A percentile compares a stretch with the other conserved stretches of the same genome.
Conservation (phyloP, 371 early-diverging fungal genomes). For the Lichtheimia corymbifera region DNA sequence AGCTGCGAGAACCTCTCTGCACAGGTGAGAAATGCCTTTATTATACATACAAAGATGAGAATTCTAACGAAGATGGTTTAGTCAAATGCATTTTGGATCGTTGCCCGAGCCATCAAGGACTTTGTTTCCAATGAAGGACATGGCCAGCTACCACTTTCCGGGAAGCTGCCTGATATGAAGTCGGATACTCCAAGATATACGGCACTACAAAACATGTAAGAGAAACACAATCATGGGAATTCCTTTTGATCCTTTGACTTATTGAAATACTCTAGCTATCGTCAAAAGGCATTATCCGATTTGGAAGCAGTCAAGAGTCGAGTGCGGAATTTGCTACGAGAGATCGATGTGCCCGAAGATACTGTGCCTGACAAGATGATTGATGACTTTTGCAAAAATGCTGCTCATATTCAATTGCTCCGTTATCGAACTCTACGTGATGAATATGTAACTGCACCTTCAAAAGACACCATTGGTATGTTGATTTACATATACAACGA, state of each 20-base stretch:
- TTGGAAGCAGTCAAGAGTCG: constrained; percentile 52
- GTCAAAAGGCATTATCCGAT: constrained; percentile 80
- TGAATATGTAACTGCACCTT: constrained; percentile 47
- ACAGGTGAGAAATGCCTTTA: constrained; percentile 45
- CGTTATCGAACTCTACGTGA: constrained; percentile 63
- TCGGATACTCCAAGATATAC: constrained; percentile 88
- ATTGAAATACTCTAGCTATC: constrained; percentile 55
- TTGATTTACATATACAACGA: background rate
- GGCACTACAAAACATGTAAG: constrained; percentile 78
- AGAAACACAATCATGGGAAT: background rate
- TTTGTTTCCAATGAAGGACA: constrained; percentile 78
- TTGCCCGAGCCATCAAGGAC: constrained; percentile 73
- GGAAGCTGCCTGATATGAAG: constrained; percentile 95
- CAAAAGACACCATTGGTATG: constrained; percentile 53
- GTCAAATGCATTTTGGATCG: constrained; percentile 87
- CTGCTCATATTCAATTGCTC: constrained; percentile 65
- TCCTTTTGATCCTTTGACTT: background rate
- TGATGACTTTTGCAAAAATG: constrained; percentile 85
- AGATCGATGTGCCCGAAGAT: constrained; percentile 47
- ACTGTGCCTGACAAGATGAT: constrained; percentile 71
- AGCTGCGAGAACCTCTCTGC: constrained; percentile 49
- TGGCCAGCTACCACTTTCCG: constrained; percentile 81
- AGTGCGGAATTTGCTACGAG: constrained; percentile 52
- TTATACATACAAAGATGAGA: background rate
- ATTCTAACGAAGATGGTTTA: constrained; percentile 17